Evolutionary conservation across 176 grass and related monocot genomes (phyloP).

Genomic region (Pontederia crassipes): DNA sequence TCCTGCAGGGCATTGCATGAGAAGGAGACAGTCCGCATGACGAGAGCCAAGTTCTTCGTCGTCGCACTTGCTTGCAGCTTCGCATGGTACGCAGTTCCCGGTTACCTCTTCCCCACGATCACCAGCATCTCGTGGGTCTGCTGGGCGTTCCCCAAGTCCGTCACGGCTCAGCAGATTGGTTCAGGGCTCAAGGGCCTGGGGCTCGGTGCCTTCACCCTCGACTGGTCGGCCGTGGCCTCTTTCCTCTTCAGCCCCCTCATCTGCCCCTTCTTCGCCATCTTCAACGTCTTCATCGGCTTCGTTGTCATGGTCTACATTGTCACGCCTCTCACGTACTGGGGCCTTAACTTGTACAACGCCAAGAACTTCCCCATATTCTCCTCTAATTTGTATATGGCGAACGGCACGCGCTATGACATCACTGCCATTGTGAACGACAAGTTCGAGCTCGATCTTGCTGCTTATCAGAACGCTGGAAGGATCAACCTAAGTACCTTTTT

Average conservation of each 20-base stretch:
- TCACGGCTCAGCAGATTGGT: conserved; percentile 78
- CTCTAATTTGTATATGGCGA: conserved; percentile 41
- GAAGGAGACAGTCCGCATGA: conserved; percentile 53
- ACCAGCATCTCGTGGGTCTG: conserved; percentile 79
- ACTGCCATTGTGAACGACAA: conserved; percentile 56
- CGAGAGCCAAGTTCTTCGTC: conserved; percentile 76
- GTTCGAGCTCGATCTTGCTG: conserved; percentile 54
- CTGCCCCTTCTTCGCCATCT: conserved; percentile 69
- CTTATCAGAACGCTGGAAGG: conserved; percentile 48
- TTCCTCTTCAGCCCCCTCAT: conserved; percentile 69
- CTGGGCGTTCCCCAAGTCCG: conserved; percentile 55
- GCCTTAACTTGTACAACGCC: conserved; percentile 48
- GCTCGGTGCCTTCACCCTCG: conserved; percentile 61
- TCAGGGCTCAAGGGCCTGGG: conserved; percentile 72
- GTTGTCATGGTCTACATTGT: conserved; percentile 46
- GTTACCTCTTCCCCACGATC: conserved; percentile 62
- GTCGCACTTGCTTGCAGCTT: conserved; percentile 76
- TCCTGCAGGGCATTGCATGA: conserved; percentile 64
- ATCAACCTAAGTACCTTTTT: conserved; percentile 80
- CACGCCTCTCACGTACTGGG: conserved; percentile 52
- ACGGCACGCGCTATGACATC: conserved; percentile 50
- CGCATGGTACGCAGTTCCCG: conserved; percentile 60
- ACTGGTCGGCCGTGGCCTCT: conserved; percentile 55
- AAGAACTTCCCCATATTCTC: conserved; percentile 63
- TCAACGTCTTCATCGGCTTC: conserved; percentile 57